Evolutionary conservation across 2,329 filamentous ascomycete species (phyloP).

Genomic region (Trichoderma simmonsii): DNA sequence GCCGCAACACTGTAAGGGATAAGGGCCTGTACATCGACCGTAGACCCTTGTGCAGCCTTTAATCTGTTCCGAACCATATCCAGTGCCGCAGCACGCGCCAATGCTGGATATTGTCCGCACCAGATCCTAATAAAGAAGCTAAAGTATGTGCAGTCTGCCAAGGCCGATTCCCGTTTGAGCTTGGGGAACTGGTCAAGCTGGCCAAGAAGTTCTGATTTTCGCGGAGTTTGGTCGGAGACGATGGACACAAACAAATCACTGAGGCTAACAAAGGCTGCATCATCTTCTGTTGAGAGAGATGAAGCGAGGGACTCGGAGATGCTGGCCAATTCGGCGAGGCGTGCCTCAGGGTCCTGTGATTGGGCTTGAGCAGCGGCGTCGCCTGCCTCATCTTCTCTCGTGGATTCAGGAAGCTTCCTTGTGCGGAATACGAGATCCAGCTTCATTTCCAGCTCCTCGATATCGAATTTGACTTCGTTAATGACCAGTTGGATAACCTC

Average conservation of each 20-base stretch:
- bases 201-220: constrained; percentile 39
- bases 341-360: constrained; percentile 38
- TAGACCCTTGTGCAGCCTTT: constrained; percentile 45
- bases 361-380: constrained; percentile 27
- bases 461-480: constrained; percentile 64
- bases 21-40: constrained; percentile 70
- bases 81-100: constrained; percentile 67
- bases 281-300: constrained; percentile 51
- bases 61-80: constrained; percentile 59
- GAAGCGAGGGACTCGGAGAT: constrained; percentile 41
- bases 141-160: constrained; percentile 63
- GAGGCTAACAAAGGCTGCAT: constrained; percentile 55
- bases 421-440: constrained; percentile 68
- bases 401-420: constrained; percentile 46
- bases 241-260: constrained; percentile 57
- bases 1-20: constrained; percentile 78
- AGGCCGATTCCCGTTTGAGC: constrained; percentile 52
- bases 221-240: constrained; percentile 41
- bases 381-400: constrained; percentile 44
- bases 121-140: constrained; percentile 75
- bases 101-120: constrained; percentile 66
- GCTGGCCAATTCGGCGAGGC: constrained; percentile 39
- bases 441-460: constrained; percentile 71
- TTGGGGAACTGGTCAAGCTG: constrained; percentile 55
- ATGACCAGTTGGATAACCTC: constrained; percentile 66